A percentile compares a stretch with the other conserved stretches of the same genome.
These are phyloP conservation scores for Schwanniomyces polymorphus DNA, from an alignment of 805 yeast species.

Conservation along the genomic window DNA sequence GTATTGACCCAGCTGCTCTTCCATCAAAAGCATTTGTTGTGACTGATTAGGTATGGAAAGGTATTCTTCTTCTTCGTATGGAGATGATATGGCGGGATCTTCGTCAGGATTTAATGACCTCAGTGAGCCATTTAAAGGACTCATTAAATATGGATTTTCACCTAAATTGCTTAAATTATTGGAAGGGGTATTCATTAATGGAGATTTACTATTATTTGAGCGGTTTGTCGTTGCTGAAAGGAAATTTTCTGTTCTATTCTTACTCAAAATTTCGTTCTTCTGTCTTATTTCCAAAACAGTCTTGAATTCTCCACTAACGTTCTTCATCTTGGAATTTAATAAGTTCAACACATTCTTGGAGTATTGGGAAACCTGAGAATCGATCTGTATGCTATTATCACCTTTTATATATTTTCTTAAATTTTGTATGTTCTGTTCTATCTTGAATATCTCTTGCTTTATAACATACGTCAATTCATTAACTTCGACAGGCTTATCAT, in stretches of 20 bases:
- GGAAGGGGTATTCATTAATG: conserved; percentile 12
- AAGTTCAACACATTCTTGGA: conserved; percentile 84
- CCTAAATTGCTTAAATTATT: conserved; percentile 19
- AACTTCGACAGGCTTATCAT: conserved; percentile 91
- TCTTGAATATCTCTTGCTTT: conserved; percentile 81
- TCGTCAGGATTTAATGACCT: conserved; percentile 24
- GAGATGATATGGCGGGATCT: conserved; percentile 25
- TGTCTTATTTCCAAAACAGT: conserved; percentile 88
- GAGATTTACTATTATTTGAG: conserved; percentile 27
- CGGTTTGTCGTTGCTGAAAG: conserved; percentile 48
- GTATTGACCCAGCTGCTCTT: conserved; percentile 78
- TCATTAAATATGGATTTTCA: conserved; percentile 39
- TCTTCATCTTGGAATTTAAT: conserved; percentile 85
- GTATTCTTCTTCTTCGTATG: conserved; percentile 40
- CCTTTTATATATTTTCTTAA: conserved; percentile 55
- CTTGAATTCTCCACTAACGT: conserved; percentile 89
- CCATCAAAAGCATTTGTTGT: conserved; percentile 67
- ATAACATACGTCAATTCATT: conserved; percentile 86
- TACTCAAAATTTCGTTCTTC: conserved; percentile 74
- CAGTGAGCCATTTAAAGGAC: conserved; percentile 11
- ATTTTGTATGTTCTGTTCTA: conserved; percentile 68
- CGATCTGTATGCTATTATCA: conserved; percentile 41
- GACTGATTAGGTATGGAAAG: conserved; percentile 83
- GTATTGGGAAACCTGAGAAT: conserved; percentile 69
- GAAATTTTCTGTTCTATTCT: conserved; percentile 81